Evolutionary conservation across 164 flowering plant genomes (phyloP).

Genomic region (Liquidambar formosana): DNA sequence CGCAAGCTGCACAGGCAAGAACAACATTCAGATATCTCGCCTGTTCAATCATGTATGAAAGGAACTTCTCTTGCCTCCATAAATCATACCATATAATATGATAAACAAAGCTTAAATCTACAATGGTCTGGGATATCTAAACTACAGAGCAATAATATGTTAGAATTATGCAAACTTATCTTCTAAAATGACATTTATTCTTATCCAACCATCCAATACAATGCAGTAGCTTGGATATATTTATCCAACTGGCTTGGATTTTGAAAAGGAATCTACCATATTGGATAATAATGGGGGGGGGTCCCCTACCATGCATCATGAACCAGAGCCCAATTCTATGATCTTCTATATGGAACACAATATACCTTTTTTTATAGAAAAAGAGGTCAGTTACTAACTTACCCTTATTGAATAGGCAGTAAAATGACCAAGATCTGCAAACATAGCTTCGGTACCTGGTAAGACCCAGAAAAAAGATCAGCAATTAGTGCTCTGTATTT

Average conservation of each 20-base stretch:
- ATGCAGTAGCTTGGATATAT: neutral
- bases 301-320: neutral
- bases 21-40: neutral
- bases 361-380: neutral
- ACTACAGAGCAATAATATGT: neutral
- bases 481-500: neutral
- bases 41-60: neutral
- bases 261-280: neutral
- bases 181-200: neutral
- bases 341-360: neutral
- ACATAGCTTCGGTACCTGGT: slow-evolving; percentile 90
- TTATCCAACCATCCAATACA: neutral
- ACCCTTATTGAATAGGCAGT: slow-evolving; percentile 67
- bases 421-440: slow-evolving; percentile 90
- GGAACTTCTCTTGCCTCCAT: neutral
- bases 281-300: neutral
- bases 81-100: neutral
- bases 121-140: neutral
- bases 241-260: neutral
- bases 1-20: slow-evolving; percentile 62
- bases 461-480: slow-evolving; percentile 15
- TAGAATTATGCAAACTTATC: neutral
- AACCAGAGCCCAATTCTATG: neutral
- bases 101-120: neutral
- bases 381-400: slow-evolving; percentile 9